These are phyloP conservation scores for Metschnikowia lunata DNA, from an alignment of 805 yeast species.

Conservation along the genomic window DNA sequence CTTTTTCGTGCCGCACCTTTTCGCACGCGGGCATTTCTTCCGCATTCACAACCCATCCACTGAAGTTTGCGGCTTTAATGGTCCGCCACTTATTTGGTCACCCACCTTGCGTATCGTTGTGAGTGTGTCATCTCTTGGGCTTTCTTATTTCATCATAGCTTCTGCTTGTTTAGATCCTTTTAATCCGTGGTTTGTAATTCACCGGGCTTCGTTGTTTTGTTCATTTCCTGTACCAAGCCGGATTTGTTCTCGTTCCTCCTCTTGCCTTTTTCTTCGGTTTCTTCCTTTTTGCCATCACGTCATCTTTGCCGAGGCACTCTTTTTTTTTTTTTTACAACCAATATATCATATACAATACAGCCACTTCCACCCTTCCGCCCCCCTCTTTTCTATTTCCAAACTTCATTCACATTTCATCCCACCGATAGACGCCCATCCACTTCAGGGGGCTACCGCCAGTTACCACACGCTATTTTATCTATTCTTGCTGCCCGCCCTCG, in stretches of 20 bases:
- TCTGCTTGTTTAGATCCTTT: no score
- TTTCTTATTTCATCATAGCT: neutral
- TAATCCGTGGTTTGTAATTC: no score
- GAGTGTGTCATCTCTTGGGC: slow-evolving; percentile 1
- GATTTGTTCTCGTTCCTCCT: no score
- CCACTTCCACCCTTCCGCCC: neutral
- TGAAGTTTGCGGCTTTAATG: slow-evolving; percentile 4
- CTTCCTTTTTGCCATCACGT: neutral
- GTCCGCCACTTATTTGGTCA: slow-evolving; percentile 5
- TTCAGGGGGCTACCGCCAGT: neutral
- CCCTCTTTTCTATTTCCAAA: neutral
- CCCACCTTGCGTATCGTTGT: slow-evolving; percentile 1
- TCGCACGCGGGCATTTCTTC: slow-evolving; percentile 1
- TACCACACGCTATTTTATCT: slow-evolving; percentile 4
- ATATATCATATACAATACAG: no score
- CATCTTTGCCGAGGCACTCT: no score
- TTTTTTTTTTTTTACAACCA: neutral
- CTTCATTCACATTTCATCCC: no score
- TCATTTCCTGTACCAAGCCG: no score
- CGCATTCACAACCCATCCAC: slow-evolving; percentile 3
- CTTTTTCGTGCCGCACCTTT: neutral
- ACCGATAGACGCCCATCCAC: no score
- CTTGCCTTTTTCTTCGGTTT: neutral
- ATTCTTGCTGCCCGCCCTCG: neutral
- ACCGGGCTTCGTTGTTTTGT: no score